Conservation (phyloP, 305 asterid genomes). For the Ilex paraguariensis region DNA sequence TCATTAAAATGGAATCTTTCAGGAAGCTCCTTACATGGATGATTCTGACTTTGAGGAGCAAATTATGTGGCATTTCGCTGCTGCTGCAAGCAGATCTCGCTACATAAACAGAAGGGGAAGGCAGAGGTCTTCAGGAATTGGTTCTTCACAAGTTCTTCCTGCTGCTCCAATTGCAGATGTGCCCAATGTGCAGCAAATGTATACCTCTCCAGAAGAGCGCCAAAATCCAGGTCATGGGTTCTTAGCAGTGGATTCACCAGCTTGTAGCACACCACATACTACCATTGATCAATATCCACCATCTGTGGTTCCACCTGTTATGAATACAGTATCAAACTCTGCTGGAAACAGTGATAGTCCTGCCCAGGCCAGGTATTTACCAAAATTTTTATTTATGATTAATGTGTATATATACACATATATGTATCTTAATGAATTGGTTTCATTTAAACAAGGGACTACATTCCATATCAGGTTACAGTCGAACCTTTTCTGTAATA, state of each 20-base stretch:
- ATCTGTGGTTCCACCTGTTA: conserved; percentile 5
- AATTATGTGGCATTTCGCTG: conserved; percentile 40
- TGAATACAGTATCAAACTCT: conserved; percentile 6
- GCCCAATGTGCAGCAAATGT: conserved; percentile 16
- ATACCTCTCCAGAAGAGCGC: conserved; percentile 9
- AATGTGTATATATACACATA: neutral
- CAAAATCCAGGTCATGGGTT: conserved; percentile 8
- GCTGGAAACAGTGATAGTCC: conserved; percentile 8
- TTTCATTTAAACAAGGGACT: too few species aligned
- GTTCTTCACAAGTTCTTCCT: conserved; percentile 37
- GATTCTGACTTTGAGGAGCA: conserved; percentile 37
- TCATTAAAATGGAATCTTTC: conserved; percentile 10
- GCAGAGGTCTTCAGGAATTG: conserved; percentile 24
- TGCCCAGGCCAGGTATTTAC: conserved; percentile 28
- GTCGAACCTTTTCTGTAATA: too few species aligned
- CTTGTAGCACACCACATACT: conserved; percentile 16
- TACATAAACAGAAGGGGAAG: conserved; percentile 34
- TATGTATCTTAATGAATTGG: too few species aligned
- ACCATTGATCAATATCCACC: conserved; percentile 7
- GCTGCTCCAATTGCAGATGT: conserved; percentile 21
- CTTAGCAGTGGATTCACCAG: conserved; percentile 16
- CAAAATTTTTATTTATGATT: neutral
- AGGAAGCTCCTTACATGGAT: conserved; percentile 24
- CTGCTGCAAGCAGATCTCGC: conserved; percentile 35
- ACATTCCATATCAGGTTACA: too few species aligned